Conservation (phyloP, 768 basidiomycete species). For the Tylopilus felleus region DNA sequence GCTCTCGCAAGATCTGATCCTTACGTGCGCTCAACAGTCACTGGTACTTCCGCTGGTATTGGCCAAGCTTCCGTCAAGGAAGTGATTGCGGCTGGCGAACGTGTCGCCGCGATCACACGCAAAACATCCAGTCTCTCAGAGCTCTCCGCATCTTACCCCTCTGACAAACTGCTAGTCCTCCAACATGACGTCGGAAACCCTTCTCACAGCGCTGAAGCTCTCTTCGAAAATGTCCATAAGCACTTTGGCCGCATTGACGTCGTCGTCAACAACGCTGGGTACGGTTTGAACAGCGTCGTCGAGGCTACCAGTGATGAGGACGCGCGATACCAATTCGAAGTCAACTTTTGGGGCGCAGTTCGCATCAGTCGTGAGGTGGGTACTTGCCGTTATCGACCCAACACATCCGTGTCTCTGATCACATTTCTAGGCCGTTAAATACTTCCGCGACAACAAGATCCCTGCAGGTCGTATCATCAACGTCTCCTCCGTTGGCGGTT, state of each 20-base stretch:
- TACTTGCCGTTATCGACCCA: background rate
- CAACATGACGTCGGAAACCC: slow-evolving; percentile 31
- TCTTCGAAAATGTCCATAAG: slow-evolving; percentile 20
- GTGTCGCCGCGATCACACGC: slow-evolving; percentile 28
- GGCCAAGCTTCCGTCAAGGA: slow-evolving; percentile 32
- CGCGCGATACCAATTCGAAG: slow-evolving; percentile 29
- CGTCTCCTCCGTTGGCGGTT: slow-evolving; percentile 20
- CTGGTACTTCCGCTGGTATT: slow-evolving; percentile 40
- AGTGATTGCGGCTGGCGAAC: slow-evolving; percentile 25
- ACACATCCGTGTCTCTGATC: background rate
- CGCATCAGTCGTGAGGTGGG: slow-evolving; percentile 24
- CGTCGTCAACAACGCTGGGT: slow-evolving; percentile 35
- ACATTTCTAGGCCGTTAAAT: slow-evolving; percentile 19
- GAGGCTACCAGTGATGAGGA: slow-evolving; percentile 26
- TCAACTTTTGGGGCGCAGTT: slow-evolving; percentile 33
- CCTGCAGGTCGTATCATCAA: slow-evolving; percentile 24
- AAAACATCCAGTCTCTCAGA: slow-evolving; percentile 20
- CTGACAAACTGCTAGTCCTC: slow-evolving; percentile 26
- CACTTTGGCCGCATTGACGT: slow-evolving; percentile 33
- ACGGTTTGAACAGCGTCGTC: slow-evolving; percentile 22
- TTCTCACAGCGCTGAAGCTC: slow-evolving; percentile 10
- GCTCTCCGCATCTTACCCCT: slow-evolving; percentile 13
- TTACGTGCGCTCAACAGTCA: slow-evolving; percentile 27
- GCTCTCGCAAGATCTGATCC: background rate
- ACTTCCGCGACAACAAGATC: slow-evolving; percentile 31